Conservation (phyloP, 2,329 filamentous ascomycete species). For the Ascochyta koolunga region DNA sequence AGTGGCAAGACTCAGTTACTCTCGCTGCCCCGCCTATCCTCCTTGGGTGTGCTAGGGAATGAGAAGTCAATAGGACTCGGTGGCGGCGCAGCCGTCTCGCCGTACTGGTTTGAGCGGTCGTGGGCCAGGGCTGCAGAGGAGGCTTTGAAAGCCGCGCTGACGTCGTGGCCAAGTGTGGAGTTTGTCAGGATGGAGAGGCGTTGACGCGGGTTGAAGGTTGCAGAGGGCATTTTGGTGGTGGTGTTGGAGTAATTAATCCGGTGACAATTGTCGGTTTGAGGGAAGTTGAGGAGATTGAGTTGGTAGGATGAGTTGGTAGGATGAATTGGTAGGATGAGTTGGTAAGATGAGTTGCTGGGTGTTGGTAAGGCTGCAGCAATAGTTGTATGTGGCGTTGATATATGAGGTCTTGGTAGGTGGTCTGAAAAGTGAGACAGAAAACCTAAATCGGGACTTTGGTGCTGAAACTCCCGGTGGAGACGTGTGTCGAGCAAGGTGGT, state of each 20-base stretch:
- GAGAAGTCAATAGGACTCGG: slow-evolving; percentile 51
- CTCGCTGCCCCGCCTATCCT: slow-evolving; percentile 29
- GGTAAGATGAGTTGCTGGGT: not conserved
- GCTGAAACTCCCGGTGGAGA: slow-evolving; percentile 8
- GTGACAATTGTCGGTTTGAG: too few relatives aligned
- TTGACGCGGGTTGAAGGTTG: slow-evolving; percentile 45
- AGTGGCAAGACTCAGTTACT: slow-evolving; percentile 24
- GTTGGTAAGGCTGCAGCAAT: not conserved
- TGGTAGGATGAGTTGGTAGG: not conserved
- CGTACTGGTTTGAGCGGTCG: slow-evolving; percentile 34
- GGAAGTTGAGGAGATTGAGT: not conserved
- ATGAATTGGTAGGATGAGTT: not conserved
- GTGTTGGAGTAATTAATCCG: not conserved
- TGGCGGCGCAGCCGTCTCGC: slow-evolving; percentile 50
- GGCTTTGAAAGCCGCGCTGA: slow-evolving; percentile 49
- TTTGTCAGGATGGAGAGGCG: slow-evolving; percentile 51
- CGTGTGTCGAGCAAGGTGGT: not conserved
- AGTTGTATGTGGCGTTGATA: not conserved
- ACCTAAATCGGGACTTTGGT: not conserved
- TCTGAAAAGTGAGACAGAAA: not conserved
- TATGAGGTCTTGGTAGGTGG: not conserved
- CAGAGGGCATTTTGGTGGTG: slow-evolving; percentile 36
- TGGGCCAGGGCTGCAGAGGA: slow-evolving; percentile 32
- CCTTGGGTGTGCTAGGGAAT: slow-evolving; percentile 43
- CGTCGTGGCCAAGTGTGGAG: slow-evolving; percentile 49